A percentile compares a stretch with the other conserved stretches of the same genome.
These are phyloP conservation scores for Globisporangium emineosum DNA, from an alignment of 352 stramenopile species.

Conservation along the genomic window DNA sequence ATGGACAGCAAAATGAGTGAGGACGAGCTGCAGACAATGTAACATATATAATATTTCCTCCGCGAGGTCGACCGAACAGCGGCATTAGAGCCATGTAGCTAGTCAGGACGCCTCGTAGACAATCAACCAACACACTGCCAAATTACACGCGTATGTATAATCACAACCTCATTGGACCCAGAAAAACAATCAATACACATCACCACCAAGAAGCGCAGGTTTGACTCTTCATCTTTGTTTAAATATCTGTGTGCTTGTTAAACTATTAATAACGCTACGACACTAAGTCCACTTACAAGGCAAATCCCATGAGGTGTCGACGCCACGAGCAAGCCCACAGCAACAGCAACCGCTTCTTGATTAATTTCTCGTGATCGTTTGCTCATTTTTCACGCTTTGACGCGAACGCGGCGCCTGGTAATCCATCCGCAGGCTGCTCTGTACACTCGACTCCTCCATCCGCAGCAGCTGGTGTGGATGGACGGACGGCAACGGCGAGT, in stretches of 20 bases:
- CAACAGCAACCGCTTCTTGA: neutral
- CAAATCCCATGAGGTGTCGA: neutral
- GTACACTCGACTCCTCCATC: neutral
- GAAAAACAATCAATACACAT: neutral
- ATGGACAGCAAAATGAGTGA: no score
- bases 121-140: neutral
- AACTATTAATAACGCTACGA: no score
- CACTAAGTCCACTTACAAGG: neutral
- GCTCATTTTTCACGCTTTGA: neutral
- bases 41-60: conserved; percentile 57
- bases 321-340: neutral
- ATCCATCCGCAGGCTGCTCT: no score
- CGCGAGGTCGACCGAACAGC: neutral
- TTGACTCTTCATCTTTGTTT: no score
- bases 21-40: conserved; percentile 32
- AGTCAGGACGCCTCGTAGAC: conserved; percentile 5
- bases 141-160: conserved; percentile 5
- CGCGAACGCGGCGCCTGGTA: neutral
- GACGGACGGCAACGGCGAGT: neutral
- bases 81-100: neutral
- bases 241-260: no score
- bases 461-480: neutral
- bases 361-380: neutral
- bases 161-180: neutral
- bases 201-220: neutral